Evolutionary conservation across 305 asterid species (phyloP).

Genomic region (Fraxinus angustifolia): DNA sequence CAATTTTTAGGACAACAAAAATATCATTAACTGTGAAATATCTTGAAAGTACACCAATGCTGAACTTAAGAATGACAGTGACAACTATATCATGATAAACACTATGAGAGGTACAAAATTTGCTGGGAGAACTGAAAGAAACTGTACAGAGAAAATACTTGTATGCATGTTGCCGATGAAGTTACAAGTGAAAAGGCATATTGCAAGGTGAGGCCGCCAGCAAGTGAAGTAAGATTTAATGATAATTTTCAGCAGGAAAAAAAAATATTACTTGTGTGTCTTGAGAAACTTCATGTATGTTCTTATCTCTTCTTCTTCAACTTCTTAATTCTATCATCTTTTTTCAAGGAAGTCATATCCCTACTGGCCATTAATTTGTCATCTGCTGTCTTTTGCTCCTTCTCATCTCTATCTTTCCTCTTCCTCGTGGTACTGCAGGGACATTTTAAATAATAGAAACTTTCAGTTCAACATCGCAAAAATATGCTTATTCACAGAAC

Average conservation of each 20-base stretch:
- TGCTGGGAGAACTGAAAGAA: not conserved
- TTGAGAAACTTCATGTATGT: slow-evolving; percentile 20
- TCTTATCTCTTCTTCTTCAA: slow-evolving; percentile 33
- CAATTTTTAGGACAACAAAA: not conserved
- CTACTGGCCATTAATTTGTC: slow-evolving; percentile 15
- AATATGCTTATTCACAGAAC: not conserved
- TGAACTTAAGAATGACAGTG: not conserved
- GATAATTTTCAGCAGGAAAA: not conserved
- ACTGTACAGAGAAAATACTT: not conserved
- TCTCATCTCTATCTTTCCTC: slow-evolving; percentile 24
- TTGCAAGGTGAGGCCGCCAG: not conserved
- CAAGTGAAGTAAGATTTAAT: not conserved
- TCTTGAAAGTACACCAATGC: not conserved
- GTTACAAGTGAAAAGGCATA: not conserved
- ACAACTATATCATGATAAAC: not conserved
- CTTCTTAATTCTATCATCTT: slow-evolving; percentile 28
- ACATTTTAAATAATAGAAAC: not conserved
- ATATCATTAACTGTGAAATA: not conserved
- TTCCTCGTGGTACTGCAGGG: slow-evolving; percentile 36
- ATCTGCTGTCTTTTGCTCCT: slow-evolving; percentile 6
- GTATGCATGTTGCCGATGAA: not conserved
- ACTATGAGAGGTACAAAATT: not conserved
- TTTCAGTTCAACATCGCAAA: not conserved
- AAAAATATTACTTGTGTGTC: slow-evolving; percentile 8
- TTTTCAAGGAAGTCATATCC: slow-evolving; percentile 10